phyloP scores from a whole-genome alignment of 495 filamentous ascomycete species.

The Friedmanniomyces simplex region DNA sequence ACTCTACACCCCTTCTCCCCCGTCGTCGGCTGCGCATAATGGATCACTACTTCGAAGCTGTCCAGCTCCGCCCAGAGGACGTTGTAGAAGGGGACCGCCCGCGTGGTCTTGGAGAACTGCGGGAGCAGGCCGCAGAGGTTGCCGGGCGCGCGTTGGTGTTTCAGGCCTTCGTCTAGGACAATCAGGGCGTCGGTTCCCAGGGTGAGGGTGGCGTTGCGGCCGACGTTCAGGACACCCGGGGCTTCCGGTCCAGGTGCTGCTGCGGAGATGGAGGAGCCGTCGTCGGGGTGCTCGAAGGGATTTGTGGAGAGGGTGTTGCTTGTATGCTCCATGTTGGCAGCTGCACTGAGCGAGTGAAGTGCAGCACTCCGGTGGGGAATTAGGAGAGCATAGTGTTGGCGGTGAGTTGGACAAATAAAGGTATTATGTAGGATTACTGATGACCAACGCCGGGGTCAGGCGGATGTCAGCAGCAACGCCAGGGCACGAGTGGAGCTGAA shows the following conservation, averaged over 20 bases:
- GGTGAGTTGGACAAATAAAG: not conserved
- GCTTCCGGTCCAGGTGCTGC: conserved; percentile 29
- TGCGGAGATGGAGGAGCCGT: conserved; percentile 24
- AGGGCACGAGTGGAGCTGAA: not conserved
- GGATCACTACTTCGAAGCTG: conserved; percentile 54
- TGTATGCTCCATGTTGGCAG: conserved; percentile 2
- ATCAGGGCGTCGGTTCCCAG: conserved; percentile 55
- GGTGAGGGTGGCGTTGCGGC: conserved; percentile 50
- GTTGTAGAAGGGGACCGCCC: conserved; percentile 64
- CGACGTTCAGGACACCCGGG: conserved; percentile 40
- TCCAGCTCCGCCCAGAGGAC: conserved; percentile 68
- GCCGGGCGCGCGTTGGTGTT: conserved; percentile 25
- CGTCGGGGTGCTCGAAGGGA: conserved; percentile 36
- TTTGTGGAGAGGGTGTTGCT: conserved; percentile 16
- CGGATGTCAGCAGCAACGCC: not conserved
- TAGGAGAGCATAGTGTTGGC: not conserved
- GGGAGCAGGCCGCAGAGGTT: conserved; percentile 40
- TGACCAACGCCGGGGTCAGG: not conserved
- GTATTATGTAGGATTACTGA: not conserved
- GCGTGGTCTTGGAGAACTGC: conserved; percentile 27
- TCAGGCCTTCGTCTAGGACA: conserved; percentile 45
- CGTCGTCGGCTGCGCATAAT: conserved; percentile 51
- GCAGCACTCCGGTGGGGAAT: not conserved
- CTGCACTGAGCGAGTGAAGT: conserved; percentile 25
- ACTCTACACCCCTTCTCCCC: conserved; percentile 47